Evolutionary conservation across 1,284 basidiomycete genomes (phyloP), one percentile per base, ranked within the genome.

Genomic region (Puccinia horiana): DNA sequence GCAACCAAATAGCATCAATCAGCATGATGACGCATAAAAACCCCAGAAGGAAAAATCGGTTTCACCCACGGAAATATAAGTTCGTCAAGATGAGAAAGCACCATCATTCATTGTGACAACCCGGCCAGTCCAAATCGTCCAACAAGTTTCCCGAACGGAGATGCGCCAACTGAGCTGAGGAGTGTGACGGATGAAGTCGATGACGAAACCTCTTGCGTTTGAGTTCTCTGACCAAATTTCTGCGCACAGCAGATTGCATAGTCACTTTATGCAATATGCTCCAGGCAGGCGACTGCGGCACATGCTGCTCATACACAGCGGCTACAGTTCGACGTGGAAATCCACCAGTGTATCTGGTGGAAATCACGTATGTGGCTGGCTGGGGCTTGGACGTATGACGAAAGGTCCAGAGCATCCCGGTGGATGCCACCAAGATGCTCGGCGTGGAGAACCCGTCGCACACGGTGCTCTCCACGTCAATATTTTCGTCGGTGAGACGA

Each of bases 11-110:
- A 42, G 8, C 20, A 79, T 14, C 23, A 44, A 32, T 63, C 42
- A n/a, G 42, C 11, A 2, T 42, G 26, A 52, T 23, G 14, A 44
- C 26, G 3, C 63, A 72, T 9, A 9, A 69, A 47, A 70, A 72
- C 12, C 8, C 8, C 29, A 81, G 40, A n/a, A 56, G 49, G 35
- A 23, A 69, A 61, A n/a, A 63, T 56, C 0, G 42, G 3, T 23
- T 69, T 44, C 12, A 74, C 80, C 11, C 35, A 81, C 80, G 80
- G 47, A 72, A 75, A 40, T 56, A 75, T 23, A 37, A 72, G 32
- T 74, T 81, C 70, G n/a, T 81, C 72, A 52, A 54, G 47, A 67
- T 81, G 72, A 37, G 58, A 63, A 75, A 81, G 80, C 26, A 81
- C 80, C 80, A 81, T 81, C 40, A 26, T 75, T 76, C 74, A 76